Base-by-base conservation (phyloP, 2,329 filamentous ascomycete species). In the Cladobotryum mycophilum region DNA sequence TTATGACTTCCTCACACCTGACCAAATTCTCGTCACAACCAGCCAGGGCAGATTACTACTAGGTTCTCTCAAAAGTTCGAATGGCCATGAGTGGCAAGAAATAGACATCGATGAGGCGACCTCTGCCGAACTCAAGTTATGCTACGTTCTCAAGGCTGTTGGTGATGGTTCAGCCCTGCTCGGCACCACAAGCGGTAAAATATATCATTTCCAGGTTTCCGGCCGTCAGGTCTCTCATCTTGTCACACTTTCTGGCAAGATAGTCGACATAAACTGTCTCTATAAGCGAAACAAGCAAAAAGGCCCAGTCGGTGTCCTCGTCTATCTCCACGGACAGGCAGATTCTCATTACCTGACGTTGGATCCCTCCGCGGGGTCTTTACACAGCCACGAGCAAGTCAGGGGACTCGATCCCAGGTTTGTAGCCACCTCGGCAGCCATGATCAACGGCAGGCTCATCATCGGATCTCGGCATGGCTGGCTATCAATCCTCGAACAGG, bases 1-100 rank as follows among this genome's bases (percentile, higher is more conserved):
- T 41, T 89, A 87, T 60, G 76, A 79, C 20, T 87, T 88, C 51
- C 61, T 87, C 3, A 74, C 74, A 0, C 67, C 76, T 3, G 63
- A 71, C 3, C 64, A 68, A 2, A 61, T 88, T 3, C 64, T 89
- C 15, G 70, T 79, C 3, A 76, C 75, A 0, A 85, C 83, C 0
- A 82, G 76, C 0, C 76, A 78, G 35, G 86, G 86, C 1, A 74
- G 76, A 15, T 61, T 88, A 0, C 69, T 86, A 4, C 55, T 78
- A 1, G 76, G 74, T 1, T 60, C 64, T 0, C 65, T 78, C 36
- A 54, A 41, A 3, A 47, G 56, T 2, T 14, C 30, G 13, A 18
- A 45, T 6, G 2, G 43, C n/a, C 50, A 67, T 2, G 45, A 55
- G 0, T 82, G 79, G 79, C 58, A 64, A 6, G 71, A 75, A 37